phyloP scores from a whole-genome alignment of 2,329 filamentous ascomycete genomes.

The Metarhizium robertsii region DNA sequence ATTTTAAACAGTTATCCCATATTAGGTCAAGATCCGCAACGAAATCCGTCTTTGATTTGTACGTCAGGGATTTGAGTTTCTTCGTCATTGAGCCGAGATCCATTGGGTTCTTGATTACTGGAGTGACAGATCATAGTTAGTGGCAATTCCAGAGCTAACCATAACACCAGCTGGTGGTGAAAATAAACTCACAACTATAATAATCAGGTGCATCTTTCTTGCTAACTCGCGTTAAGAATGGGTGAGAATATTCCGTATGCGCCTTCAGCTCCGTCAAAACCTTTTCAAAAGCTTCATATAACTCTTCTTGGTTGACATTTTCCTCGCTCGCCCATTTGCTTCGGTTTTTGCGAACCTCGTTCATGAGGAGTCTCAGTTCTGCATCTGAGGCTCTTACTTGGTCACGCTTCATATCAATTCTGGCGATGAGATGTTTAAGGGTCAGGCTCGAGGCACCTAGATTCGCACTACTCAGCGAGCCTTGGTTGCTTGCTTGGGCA shows the following conservation, averaged over 20 bases:
- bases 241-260: conserved; percentile 94
- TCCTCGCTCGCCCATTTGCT: conserved; percentile 99
- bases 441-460: conserved; percentile 92
- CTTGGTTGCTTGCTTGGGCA: conserved; percentile 58
- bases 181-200: conserved; percentile 62
- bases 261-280: conserved; percentile 95
- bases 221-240: conserved; percentile 88
- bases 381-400: conserved; percentile 87
- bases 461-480: conserved; percentile 86
- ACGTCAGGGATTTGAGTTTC: conserved; percentile 73
- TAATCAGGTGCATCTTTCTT: conserved; percentile 97
- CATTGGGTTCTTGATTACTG: conserved; percentile 94
- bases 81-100: conserved; percentile 97
- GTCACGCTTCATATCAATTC: conserved; percentile 87
- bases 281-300: conserved; percentile 95
- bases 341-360: conserved; percentile 92
- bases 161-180: not conserved
- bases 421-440: conserved; percentile 90
- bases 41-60: conserved; percentile 89
- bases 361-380: conserved; percentile 85
- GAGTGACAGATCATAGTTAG: conserved; percentile 13
- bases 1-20: conserved; percentile 93
- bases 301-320: conserved; percentile 91
- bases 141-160: not conserved
- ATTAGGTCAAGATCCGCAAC: conserved; percentile 89